Percentiles rank a stretch among this genome's conserved stretches.
phyloP scores from a whole-genome alignment of 352 stramenopile species.

The Pythium vanterpoolii region DNA sequence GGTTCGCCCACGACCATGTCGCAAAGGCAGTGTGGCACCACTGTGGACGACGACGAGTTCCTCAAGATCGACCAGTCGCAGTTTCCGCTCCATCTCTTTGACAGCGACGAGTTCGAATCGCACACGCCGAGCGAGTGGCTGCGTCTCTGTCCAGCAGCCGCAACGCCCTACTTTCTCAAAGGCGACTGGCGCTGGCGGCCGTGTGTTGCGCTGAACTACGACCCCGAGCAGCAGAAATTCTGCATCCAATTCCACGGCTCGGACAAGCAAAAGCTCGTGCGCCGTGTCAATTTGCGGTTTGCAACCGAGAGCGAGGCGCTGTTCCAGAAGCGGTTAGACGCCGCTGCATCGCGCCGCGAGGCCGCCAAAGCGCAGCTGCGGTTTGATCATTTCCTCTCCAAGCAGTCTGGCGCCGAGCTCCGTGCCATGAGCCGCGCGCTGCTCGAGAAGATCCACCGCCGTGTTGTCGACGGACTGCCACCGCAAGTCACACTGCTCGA shows the following conservation, averaged over 20 bases:
- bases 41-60: conserved; percentile 56
- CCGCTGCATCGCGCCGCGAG: conserved; percentile 58
- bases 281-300: conserved; percentile 91
- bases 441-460: conserved; percentile 81
- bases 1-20: neutral
- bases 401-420: conserved; percentile 69
- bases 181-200: conserved; percentile 82
- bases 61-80: conserved; percentile 90
- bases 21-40: neutral
- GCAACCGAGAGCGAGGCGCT: conserved; percentile 60
- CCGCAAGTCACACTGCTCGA: conserved; percentile 57
- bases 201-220: conserved; percentile 64
- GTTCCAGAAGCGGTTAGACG: conserved; percentile 78
- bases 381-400: conserved; percentile 89
- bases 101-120: conserved; percentile 85
- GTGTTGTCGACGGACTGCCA: conserved; percentile 79
- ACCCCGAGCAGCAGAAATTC: conserved; percentile 63
- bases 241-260: conserved; percentile 84
- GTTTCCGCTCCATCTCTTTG: conserved; percentile 89
- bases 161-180: conserved; percentile 83
- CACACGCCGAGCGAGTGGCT: conserved; percentile 78
- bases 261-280: conserved; percentile 84
- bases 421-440: conserved; percentile 74
- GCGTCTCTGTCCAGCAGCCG: conserved; percentile 33
- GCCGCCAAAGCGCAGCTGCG: conserved; percentile 84